Percentiles rank a stretch among this genome's conserved stretches.
Conservation (phyloP, 176 grass and related monocot genomes). For the Raddia distichophylla region DNA sequence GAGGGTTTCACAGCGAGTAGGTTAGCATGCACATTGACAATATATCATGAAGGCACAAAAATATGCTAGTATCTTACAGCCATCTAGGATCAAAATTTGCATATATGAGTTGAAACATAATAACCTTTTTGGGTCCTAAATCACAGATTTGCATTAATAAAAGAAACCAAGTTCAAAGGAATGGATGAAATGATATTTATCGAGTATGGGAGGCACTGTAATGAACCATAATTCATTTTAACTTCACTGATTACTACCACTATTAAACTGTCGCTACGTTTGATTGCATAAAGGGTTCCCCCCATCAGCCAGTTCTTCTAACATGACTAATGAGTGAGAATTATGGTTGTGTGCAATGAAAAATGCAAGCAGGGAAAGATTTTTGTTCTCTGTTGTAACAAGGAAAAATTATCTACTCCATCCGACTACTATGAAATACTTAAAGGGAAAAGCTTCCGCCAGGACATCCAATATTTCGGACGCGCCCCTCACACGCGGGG, state of each 20-base stretch:
- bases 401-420: too few species aligned
- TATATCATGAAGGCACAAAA: not conserved
- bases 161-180: not conserved
- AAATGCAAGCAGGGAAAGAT: too few species aligned
- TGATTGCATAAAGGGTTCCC: not conserved
- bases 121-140: not conserved
- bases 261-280: not conserved
- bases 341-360: too few species aligned
- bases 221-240: not conserved
- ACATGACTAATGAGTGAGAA: not conserved
- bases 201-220: not conserved
- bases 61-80: not conserved
- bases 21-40: not conserved
- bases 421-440: too few species aligned
- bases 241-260: not conserved
- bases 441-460: too few species aligned
- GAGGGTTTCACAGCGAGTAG: conserved; percentile 23
- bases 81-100: not conserved
- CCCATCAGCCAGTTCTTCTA: not conserved
- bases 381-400: too few species aligned
- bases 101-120: not conserved
- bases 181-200: not conserved
- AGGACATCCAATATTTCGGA: too few species aligned
- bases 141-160: not conserved
- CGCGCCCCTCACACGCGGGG: too few species aligned